Conservation (phyloP, 108 stramenopile species). For the Cyclotella kingstonii region DNA sequence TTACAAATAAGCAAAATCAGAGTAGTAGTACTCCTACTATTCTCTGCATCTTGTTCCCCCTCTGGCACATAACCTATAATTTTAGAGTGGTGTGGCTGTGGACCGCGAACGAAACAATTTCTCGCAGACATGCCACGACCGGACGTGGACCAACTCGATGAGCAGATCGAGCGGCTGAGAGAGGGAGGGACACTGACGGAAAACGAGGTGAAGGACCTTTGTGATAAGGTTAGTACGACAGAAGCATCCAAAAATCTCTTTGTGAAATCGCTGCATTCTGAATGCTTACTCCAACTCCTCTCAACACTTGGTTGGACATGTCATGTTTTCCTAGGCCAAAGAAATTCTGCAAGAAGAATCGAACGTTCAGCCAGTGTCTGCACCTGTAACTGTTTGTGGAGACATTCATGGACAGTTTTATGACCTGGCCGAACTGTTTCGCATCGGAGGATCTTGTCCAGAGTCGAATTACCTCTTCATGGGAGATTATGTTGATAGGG, state of each 20-base stretch:
- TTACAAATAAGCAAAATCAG: too few relatives aligned
- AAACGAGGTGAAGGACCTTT: slow-evolving; percentile 82
- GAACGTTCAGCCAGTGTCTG: slow-evolving; percentile 76
- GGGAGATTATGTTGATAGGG: slow-evolving; percentile 95
- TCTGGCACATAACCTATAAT: not conserved
- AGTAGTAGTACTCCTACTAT: too few relatives aligned
- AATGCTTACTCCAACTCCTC: not conserved
- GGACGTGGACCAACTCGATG: slow-evolving; percentile 61
- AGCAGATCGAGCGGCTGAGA: slow-evolving; percentile 76
- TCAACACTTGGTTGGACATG: not conserved
- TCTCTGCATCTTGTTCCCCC: not conserved
- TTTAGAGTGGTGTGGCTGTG: not conserved
- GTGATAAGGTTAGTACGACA: slow-evolving; percentile 71
- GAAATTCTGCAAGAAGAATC: slow-evolving; percentile 83
- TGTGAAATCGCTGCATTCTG: not conserved
- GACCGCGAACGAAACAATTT: slow-evolving; percentile 6
- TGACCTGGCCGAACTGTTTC: slow-evolving; percentile 78
- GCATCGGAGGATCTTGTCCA: slow-evolving; percentile 78
- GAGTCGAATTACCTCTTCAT: slow-evolving; percentile 85
- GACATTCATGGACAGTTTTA: slow-evolving; percentile 95
- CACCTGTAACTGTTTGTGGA: slow-evolving; percentile 87
- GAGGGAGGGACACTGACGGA: slow-evolving; percentile 77
- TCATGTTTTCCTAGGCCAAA: slow-evolving; percentile 39
- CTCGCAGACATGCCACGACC: slow-evolving; percentile 48
- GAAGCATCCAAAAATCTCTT: not conserved